Percentiles rank a stretch among this genome's conserved stretches.
phyloP scores from a whole-genome alignment of 495 filamentous ascomycete genomes.

The Oleoguttula mirabilis region DNA sequence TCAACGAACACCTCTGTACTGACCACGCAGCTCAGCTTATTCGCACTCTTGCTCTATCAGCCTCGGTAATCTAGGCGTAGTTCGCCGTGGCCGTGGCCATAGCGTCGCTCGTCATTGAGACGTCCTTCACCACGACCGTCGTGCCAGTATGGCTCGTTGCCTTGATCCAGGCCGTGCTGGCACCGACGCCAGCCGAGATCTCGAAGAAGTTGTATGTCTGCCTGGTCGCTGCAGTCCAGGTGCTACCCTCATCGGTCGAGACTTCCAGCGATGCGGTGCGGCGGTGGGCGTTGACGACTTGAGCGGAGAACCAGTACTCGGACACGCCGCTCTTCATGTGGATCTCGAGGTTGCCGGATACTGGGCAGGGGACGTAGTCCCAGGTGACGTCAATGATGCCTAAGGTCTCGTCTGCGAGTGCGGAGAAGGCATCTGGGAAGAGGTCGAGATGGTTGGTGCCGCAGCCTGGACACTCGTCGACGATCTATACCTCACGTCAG shows the following conservation, averaged over 20 bases:
- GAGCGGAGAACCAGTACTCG: conserved; percentile 44
- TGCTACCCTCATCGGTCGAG: conserved; percentile 43
- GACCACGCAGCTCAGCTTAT: too few species aligned
- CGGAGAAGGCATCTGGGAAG: conserved; percentile 43
- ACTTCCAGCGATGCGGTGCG: conserved; percentile 42
- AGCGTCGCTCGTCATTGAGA: conserved; percentile 7
- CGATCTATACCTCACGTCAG: conserved; percentile 43
- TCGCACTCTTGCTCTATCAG: too few species aligned
- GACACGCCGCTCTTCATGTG: conserved; percentile 47
- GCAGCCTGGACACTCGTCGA: conserved; percentile 50
- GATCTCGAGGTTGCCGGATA: conserved; percentile 35
- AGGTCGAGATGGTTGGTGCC: conserved; percentile 46
- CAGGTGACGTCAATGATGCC: conserved; percentile 46
- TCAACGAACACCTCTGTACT: too few species aligned
- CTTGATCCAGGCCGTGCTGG: conserved; percentile 39
- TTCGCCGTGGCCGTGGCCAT: conserved; percentile 17
- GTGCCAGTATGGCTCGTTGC: conserved; percentile 41
- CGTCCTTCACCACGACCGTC: conserved; percentile 23
- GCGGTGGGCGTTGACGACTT: conserved; percentile 46
- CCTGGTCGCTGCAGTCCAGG: conserved; percentile 40
- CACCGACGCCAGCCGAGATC: conserved; percentile 41
- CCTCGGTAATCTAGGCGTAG: conserved; percentile 13
- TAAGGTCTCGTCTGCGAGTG: conserved; percentile 33
- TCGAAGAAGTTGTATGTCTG: conserved; percentile 51
- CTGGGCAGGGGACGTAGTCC: conserved; percentile 40